Conservation (phyloP, 2,329 filamentous ascomycete genomes). For the Zelopaecilomyces penicillatus region DNA sequence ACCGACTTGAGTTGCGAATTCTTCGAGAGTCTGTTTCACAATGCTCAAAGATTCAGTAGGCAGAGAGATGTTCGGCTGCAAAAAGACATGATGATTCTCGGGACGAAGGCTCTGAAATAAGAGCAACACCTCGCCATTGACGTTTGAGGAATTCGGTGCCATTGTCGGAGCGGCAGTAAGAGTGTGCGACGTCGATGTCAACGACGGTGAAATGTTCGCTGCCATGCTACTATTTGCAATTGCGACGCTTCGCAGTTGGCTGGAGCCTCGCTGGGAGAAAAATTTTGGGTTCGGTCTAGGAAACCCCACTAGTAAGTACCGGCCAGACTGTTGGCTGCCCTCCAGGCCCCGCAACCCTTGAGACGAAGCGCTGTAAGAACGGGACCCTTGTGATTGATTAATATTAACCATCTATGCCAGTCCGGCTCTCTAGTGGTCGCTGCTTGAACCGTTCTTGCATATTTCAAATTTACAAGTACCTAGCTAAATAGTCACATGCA, state of each 20-base stretch:
- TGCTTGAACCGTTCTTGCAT: too few species aligned
- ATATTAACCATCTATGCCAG: too few species aligned
- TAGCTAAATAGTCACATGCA: too few species aligned
- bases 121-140: slow-evolving; percentile 32
- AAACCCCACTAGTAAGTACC: neutral
- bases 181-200: slow-evolving; percentile 57
- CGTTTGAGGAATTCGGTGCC: slow-evolving; percentile 27
- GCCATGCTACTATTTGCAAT: slow-evolving; percentile 22
- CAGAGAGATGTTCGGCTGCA: slow-evolving; percentile 62
- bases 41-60: slow-evolving; percentile 63
- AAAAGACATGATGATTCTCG: slow-evolving; percentile 60
- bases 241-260: neutral
- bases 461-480: too few species aligned
- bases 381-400: too few species aligned
- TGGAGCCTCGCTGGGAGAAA: slow-evolving; percentile 2
- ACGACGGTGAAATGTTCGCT: slow-evolving; percentile 44
- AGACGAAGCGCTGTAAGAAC: too few species aligned
- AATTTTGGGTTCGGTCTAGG: slow-evolving; percentile 11
- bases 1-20: slow-evolving; percentile 64
- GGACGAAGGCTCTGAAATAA: slow-evolving; percentile 51
- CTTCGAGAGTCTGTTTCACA: slow-evolving; percentile 73
- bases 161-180: slow-evolving; percentile 44
- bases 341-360: too few species aligned
- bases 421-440: too few species aligned
- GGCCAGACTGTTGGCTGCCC: neutral